Base-by-base conservation (phyloP, 768 basidiomycete genomes). In the Leccinum incarnatum region DNA sequence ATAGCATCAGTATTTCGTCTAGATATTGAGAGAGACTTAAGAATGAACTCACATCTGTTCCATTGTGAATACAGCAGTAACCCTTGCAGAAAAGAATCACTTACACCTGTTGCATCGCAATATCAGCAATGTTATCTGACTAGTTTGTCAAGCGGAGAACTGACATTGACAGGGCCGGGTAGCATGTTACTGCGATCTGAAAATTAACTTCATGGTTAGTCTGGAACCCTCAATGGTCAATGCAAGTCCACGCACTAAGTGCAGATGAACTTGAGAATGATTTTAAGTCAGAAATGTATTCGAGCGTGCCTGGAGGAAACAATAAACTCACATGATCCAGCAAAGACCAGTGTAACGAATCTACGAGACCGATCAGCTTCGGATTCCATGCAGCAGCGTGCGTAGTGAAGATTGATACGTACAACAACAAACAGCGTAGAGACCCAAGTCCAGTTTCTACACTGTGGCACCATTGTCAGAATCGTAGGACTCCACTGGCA, bases 361-460 rank as follows among this genome's bases (percentile, higher is more conserved):
- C 65, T 66, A 21, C 25, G 1, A 1, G 12, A n/a, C 11, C 0
- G 4, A 2, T 49, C 10, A 48, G 40, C 27, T 51, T 23, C 5
- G 5, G 36, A 47, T 11, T 6, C 9, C 10, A n/a, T 42, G 23
- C 19, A 17, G 2, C 10, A 14, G 15, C 21, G 2, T 15, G 19
- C 21, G 19, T 7, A 5, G 15, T 6, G 37, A 29, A 5, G 6
- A 2, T 1, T 27, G 4, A 27, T 23, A 54, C 66, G 6, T 25
- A 67, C 66, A 1, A 68, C 2, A 17, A 65, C 5, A 27, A 68
- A 67, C 0, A 68, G 1, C 1, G 49, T 32, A 2, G 66, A 67
- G 12, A 68, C 51, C 55, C 36, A 45, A 5, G 62, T 64, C 62
- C 62, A 65, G 15, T 32, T 36, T 37, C 49, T 55, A 14, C 55